phyloP scores from a whole-genome alignment of 2,329 filamentous ascomycete species.

The Diaporthe longicolla region DNA sequence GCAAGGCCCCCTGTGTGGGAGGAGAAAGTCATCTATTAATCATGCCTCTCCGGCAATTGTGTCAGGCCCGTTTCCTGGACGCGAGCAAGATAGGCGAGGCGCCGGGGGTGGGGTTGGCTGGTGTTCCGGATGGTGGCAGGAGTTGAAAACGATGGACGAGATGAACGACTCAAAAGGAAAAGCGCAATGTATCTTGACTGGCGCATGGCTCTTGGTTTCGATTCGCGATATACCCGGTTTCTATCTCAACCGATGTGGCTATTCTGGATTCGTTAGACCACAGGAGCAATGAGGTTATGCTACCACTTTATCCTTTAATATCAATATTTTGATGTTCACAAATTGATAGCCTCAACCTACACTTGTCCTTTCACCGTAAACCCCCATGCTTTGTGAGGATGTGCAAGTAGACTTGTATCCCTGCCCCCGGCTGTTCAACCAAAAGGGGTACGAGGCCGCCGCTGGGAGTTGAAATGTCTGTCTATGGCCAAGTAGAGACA shows the following conservation, averaged over 20 bases:
- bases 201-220: conserved; percentile 1
- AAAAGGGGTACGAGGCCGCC: background rate
- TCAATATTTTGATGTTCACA: background rate
- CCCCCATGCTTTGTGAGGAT: too few relatives aligned
- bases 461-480: too few relatives aligned
- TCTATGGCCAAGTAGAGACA: background rate
- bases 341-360: background rate
- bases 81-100: background rate
- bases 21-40: conserved; percentile 54
- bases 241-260: conserved; percentile 12
- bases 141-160: background rate
- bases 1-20: conserved; percentile 54
- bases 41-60: background rate
- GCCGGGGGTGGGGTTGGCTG: background rate
- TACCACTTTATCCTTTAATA: conserved; percentile 30
- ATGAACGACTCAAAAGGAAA: background rate
- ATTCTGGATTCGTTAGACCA: conserved; percentile 19
- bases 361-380: background rate
- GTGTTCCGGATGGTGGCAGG: background rate
- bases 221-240: conserved; percentile 32
- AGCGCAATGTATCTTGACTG: conserved; percentile 1
- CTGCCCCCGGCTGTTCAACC: background rate
- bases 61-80: background rate
- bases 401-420: background rate
- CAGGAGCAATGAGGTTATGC: conserved; percentile 16